phyloP scores from a whole-genome alignment of 495 filamentous ascomycete species.

The Aspergillus bertholletiae region DNA sequence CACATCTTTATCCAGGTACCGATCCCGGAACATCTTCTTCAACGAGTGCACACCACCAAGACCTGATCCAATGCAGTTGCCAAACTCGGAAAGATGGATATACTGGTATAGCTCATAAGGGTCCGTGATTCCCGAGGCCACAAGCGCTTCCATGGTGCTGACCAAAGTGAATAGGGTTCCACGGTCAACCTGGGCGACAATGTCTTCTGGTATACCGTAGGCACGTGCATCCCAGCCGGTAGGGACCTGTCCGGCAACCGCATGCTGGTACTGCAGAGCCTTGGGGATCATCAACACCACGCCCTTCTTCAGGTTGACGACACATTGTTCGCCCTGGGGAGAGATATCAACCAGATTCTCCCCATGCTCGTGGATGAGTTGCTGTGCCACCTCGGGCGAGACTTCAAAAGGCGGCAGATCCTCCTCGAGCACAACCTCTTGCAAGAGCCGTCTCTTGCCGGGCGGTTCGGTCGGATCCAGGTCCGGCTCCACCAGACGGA shows the following conservation, averaged over 20 bases:
- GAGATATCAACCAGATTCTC: conserved; percentile 89
- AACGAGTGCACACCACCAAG: conserved; percentile 85
- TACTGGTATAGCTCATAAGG: conserved; percentile 99
- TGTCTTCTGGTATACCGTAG: conserved; percentile 96
- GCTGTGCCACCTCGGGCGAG: no score
- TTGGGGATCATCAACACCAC: conserved; percentile 93
- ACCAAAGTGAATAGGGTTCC: conserved; percentile 88
- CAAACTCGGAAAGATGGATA: conserved; percentile 94
- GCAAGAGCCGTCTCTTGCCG: conserved; percentile 95
- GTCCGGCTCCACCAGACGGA: conserved; percentile 95
- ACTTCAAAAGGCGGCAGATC: conserved; percentile 96
- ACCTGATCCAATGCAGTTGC: conserved; percentile 96
- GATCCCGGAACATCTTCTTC: conserved; percentile 94
- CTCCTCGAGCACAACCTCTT: conserved; percentile 94
- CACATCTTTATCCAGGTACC: conserved; percentile 88
- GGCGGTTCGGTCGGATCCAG: no score
- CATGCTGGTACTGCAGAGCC: conserved; percentile 88
- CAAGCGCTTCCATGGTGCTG: conserved; percentile 84
- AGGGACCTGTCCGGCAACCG: conserved; percentile 92
- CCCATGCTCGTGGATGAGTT: no score
- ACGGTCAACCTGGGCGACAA: conserved; percentile 94
- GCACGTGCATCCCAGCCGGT: conserved; percentile 92
- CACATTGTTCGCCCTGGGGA: conserved; percentile 88
- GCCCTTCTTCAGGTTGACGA: conserved; percentile 87
- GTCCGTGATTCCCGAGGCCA: conserved; percentile 92